A percentile compares a stretch with the other conserved stretches of the same genome.
Evolutionary conservation across 2,329 filamentous ascomycete genomes (phyloP).

Genomic region (Cladophialophora exuberans): DNA sequence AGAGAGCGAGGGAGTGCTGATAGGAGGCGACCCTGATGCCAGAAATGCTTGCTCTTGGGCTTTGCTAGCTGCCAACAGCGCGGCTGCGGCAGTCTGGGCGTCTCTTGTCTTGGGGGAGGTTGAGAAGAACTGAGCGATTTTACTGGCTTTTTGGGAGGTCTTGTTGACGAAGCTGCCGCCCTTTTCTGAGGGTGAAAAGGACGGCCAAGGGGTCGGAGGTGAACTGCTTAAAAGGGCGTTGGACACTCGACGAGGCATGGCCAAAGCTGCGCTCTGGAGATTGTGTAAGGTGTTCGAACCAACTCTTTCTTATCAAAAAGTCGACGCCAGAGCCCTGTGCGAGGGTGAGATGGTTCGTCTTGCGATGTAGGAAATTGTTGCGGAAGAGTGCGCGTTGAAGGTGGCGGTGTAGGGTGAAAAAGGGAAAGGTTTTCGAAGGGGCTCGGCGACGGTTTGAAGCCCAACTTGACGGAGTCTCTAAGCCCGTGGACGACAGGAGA

Average conservation of each 20-base stretch:
- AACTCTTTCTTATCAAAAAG: constrained; percentile 3
- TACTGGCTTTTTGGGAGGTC: constrained; percentile 67
- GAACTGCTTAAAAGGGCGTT: constrained; percentile 61
- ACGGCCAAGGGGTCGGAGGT: constrained; percentile 51
- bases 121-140: constrained; percentile 81
- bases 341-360: constrained; percentile 3
- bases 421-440: constrained; percentile 5
- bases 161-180: constrained; percentile 52
- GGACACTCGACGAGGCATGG: constrained; percentile 66
- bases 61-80: constrained; percentile 69
- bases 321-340: constrained; percentile 1
- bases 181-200: constrained; percentile 56
- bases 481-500: too few species aligned
- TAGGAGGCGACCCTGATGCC: constrained; percentile 63
- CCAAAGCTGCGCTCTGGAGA: constrained; percentile 29
- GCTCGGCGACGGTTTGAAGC: background rate
- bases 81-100: constrained; percentile 53
- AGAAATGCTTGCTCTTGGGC: constrained; percentile 62
- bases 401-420: constrained; percentile 26
- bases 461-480: too few species aligned
- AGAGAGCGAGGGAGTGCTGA: constrained; percentile 73
- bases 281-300: background rate
- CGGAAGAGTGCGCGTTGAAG: constrained; percentile 7
- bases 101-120: constrained; percentile 76
- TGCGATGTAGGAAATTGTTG: constrained; percentile 5